These are phyloP conservation scores for Coemansia asiatica DNA, from an alignment of 192 early-diverging fungal genomes.

Conservation along the genomic window DNA sequence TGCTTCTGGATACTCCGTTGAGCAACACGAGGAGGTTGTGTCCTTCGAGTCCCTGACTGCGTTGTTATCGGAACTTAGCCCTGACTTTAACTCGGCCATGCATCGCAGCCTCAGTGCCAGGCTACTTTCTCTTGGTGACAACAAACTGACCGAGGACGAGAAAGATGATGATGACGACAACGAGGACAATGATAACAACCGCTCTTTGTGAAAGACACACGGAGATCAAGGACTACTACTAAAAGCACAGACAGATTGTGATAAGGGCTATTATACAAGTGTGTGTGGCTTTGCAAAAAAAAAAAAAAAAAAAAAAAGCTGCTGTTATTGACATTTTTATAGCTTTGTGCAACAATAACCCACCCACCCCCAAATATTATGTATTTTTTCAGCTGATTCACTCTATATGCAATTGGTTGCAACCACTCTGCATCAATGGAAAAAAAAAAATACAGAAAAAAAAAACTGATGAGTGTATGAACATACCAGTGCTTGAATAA, in stretches of 20 bases:
- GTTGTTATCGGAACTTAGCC: constrained; percentile 26
- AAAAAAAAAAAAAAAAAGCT: not conserved
- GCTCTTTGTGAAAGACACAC: no score
- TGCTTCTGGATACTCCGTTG: constrained; percentile 18
- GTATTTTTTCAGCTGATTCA: not conserved
- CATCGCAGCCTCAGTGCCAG: constrained; percentile 13
- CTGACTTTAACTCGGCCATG: constrained; percentile 30
- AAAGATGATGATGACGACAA: not conserved
- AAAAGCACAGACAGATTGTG: no score
- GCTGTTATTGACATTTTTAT: no score
- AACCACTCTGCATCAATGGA: not conserved
- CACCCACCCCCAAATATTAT: no score
- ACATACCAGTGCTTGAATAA: no score
- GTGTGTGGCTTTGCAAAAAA: no score
- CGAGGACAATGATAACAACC: no score
- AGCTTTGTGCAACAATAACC: no score
- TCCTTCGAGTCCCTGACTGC: constrained; percentile 31
- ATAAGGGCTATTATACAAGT: no score
- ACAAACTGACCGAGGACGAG: no score
- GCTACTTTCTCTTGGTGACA: constrained; percentile 15
- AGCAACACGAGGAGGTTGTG: not conserved
- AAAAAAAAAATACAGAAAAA: no score
- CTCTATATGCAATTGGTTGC: not conserved
- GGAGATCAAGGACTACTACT: not conserved
- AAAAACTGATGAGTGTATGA: no score